Evolutionary conservation across 768 basidiomycete species (phyloP).

Genomic region (Cantharellus cinnabarinus): DNA sequence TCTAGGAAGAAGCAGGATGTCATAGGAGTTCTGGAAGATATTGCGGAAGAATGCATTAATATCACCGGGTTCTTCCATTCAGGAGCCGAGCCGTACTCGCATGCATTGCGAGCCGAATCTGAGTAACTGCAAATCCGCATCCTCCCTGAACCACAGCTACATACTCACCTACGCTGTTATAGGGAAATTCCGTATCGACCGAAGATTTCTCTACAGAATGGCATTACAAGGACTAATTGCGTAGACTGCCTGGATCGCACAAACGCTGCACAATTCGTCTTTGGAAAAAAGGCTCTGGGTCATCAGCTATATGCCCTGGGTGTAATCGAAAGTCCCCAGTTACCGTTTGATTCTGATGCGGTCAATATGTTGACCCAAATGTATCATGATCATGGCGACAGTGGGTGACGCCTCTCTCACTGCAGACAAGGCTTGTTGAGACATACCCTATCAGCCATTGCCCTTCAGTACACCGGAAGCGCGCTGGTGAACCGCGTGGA

Average conservation of each 20-base stretch:
- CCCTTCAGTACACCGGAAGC: conserved; percentile 91
- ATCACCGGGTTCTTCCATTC: conserved; percentile 92
- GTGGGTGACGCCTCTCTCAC: conserved; percentile 24
- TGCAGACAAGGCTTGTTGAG: not conserved
- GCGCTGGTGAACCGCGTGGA: conserved; percentile 92
- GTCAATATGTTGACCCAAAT: conserved; percentile 96
- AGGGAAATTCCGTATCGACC: conserved; percentile 30
- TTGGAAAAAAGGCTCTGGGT: conserved; percentile 83
- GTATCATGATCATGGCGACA: conserved; percentile 96
- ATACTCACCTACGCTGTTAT: not conserved
- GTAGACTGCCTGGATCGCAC: conserved; percentile 95
- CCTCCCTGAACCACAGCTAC: not conserved
- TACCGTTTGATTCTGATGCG: conserved; percentile 84
- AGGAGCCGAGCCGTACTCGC: conserved; percentile 66
- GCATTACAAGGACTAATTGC: conserved; percentile 85
- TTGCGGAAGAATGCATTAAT: conserved; percentile 83
- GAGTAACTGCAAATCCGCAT: conserved; percentile 15
- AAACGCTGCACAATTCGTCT: conserved; percentile 91
- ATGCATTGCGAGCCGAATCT: conserved; percentile 28
- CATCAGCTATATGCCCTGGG: conserved; percentile 93
- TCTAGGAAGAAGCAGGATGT: conserved; percentile 83
- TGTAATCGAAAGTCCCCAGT: conserved; percentile 61
- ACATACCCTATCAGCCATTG: conserved; percentile 39
- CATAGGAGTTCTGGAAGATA: conserved; percentile 82
- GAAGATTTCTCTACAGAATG: conserved; percentile 68